Percentiles rank a stretch among this genome's conserved stretches.
Conservation (phyloP, 305 asterid species). For the Rubia peregrina region DNA sequence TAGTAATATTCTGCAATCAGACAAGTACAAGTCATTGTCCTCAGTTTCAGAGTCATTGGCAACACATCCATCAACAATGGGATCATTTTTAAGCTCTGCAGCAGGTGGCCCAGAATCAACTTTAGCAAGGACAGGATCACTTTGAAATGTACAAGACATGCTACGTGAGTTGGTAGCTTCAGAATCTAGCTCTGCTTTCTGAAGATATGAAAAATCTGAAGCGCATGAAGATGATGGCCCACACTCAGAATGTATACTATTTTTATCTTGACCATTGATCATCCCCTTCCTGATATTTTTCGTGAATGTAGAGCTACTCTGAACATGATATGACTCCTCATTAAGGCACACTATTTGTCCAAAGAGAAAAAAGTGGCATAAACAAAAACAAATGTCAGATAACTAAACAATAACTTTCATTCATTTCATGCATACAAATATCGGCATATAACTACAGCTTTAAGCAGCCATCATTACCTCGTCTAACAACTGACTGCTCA, state of each 20-base stretch:
- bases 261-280: slow-evolving; percentile 51
- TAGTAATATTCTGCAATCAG: slow-evolving; percentile 79
- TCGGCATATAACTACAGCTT: slow-evolving; percentile 14
- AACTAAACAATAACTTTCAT: slow-evolving; percentile 14
- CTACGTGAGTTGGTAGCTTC: slow-evolving; percentile 35
- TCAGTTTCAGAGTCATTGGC: slow-evolving; percentile 89
- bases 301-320: slow-evolving; percentile 38
- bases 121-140: slow-evolving; percentile 27
- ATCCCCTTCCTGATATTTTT: slow-evolving; percentile 41
- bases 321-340: slow-evolving; percentile 90
- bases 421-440: slow-evolving; percentile 11
- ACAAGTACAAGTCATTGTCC: slow-evolving; percentile 74
- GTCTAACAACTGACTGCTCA: slow-evolving; percentile 76
- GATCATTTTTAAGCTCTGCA: slow-evolving; percentile 31
- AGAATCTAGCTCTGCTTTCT: slow-evolving; percentile 40
- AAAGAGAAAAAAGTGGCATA: slow-evolving; percentile 16
- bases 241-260: slow-evolving; percentile 39
- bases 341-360: slow-evolving; percentile 65
- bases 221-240: slow-evolving; percentile 46
- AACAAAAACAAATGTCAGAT: slow-evolving; percentile 24
- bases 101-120: slow-evolving; percentile 35
- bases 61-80: slow-evolving; percentile 39
- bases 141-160: slow-evolving; percentile 31
- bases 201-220: slow-evolving; percentile 39
- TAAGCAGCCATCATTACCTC: slow-evolving; percentile 48